Evolutionary conservation across 352 stramenopile species (phyloP), one percentile per base, ranked within the genome.

Genomic region (Globisporangium parvum): DNA sequence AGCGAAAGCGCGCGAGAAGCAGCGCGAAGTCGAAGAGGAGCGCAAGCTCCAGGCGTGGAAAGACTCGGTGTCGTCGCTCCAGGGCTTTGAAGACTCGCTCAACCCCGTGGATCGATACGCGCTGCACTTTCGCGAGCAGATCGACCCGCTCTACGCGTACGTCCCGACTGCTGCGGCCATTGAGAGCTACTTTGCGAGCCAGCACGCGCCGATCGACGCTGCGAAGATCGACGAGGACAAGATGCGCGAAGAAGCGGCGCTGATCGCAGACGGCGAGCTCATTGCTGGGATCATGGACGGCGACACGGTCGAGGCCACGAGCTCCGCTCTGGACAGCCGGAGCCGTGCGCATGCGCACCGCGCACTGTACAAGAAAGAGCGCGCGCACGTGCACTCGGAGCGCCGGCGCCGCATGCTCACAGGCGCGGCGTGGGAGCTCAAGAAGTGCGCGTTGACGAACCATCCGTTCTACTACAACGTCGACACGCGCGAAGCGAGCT

Each of bases 31-130:
- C 50, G 95, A 98, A 66, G 92, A 96, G 26, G 87, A 96, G 48
- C 93, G 88, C 61, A 96, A 98, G 59, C 77, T 88, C 28, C 87
- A 96, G 62, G 91, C 95, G 20, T 91, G 81, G 78, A 89, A 89
- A 53, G 75, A 80, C 20, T 89, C 79, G 0, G 77, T 88, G 0
- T 85, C 69, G 28, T 91, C 79, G 47, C 66, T 93, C 17, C 73
- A 82, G 59, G 78, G 87, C 44, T 95, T 99, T 57, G 85, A 98
- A 55, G 84, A 93, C 56, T 95, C 87, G 23, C 71, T 99, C 31
- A 94, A 90, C 31, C 76, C 91, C 8, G 85, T 98, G 1, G 96
- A 99, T 60, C 74, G 88, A 0, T 98, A 98, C 59, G 95, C 90
- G 15, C 67, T 98, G 5, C 71, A 93, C 26, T 95, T 98, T 44